Evolutionary conservation across 192 early-diverging fungal species (phyloP), one percentile per base, ranked within the genome.

Genomic region (Podila epigama): DNA sequence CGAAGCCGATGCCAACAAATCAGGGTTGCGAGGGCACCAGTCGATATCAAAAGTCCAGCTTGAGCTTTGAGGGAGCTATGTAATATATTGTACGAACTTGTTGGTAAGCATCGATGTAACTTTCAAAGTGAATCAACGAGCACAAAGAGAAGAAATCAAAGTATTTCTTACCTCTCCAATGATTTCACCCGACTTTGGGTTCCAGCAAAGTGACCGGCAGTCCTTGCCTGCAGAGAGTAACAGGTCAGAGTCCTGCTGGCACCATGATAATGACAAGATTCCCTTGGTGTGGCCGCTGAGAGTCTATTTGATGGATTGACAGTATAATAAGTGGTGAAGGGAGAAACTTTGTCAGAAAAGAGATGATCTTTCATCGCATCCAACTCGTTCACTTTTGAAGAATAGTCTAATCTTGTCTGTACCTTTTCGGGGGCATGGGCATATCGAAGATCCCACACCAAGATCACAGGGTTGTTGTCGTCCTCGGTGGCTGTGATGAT

Each of bases 21-120:
- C 96, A 20, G 97, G 97, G 77, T 99, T 98, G 51, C 90, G 79
- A 62, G 92, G 90, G 79, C 95, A 97, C 96, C 97, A 97, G 69
- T 95, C 92, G 50, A 94, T 95, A 66, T 98, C 95, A 81, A 97
- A 98, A 12, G 91, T 87, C 97, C 97, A 99, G 86, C 97, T 98
- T 66, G 82, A 83, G 59, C 89, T 87, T 52, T 86, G 85, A 50
- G 93, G 91, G 44, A 99, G 83, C 75, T 81, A 62, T 16, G 27
- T 56, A 11, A 54, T 58, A 27, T 36, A 29, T 32, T 50, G 7
- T 5, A 4, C 20, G 2, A 39, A n/a, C n/a, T n/a, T n/a, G n/a
- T n/a, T n/a, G n/a, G n/a, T n/a, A 29, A 22, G 12, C 15, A 36
- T 4, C 16, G 28, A 35, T 9, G 8, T 34, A 50, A 33, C 22